Conservation (phyloP, 2,329 filamentous ascomycete species). For the Aspergillus terreus region DNA sequence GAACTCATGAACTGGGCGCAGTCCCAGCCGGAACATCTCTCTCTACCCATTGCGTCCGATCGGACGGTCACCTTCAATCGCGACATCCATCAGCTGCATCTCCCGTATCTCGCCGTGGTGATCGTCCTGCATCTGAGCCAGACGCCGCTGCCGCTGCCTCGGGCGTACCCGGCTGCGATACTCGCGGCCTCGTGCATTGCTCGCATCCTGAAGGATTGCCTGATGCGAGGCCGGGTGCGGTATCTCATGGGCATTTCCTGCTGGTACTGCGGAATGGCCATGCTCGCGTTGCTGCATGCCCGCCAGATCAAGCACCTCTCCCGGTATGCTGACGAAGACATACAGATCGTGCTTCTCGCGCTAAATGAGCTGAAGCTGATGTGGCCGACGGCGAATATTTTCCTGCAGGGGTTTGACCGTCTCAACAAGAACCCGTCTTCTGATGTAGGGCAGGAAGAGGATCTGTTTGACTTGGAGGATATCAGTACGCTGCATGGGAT, state of each 20-base stretch:
- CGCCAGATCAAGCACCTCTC: slow-evolving; percentile 29
- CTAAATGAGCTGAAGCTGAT: slow-evolving; percentile 31
- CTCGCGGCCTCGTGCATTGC: slow-evolving; percentile 39
- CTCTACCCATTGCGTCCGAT: slow-evolving; percentile 24
- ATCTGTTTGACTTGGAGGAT: slow-evolving; percentile 10
- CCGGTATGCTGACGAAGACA: slow-evolving; percentile 29
- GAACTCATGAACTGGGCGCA: slow-evolving; percentile 36
- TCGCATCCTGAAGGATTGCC: slow-evolving; percentile 37
- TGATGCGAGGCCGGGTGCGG: slow-evolving; percentile 36
- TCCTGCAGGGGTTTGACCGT: slow-evolving; percentile 30
- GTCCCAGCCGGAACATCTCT: slow-evolving; percentile 31
- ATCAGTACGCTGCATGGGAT: slow-evolving; percentile 19
- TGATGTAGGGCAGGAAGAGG: slow-evolving; percentile 5
- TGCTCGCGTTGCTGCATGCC: slow-evolving; percentile 41
- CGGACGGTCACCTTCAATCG: slow-evolving; percentile 35
- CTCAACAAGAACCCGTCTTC: slow-evolving; percentile 11
- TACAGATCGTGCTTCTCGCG: slow-evolving; percentile 30
- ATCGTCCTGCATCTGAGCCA: slow-evolving; percentile 38
- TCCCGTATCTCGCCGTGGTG: slow-evolving; percentile 42
- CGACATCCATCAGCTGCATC: slow-evolving; percentile 41
- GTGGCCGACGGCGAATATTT: slow-evolving; percentile 38
- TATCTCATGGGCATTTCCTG: slow-evolving; percentile 44
- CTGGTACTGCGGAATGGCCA: slow-evolving; percentile 43
- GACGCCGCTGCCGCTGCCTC: slow-evolving; percentile 33
- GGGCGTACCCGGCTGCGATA: slow-evolving; percentile 35